Evolutionary conservation across 2,329 filamentous ascomycete genomes (phyloP).

Genomic region (Dactylella cylindrospora): DNA sequence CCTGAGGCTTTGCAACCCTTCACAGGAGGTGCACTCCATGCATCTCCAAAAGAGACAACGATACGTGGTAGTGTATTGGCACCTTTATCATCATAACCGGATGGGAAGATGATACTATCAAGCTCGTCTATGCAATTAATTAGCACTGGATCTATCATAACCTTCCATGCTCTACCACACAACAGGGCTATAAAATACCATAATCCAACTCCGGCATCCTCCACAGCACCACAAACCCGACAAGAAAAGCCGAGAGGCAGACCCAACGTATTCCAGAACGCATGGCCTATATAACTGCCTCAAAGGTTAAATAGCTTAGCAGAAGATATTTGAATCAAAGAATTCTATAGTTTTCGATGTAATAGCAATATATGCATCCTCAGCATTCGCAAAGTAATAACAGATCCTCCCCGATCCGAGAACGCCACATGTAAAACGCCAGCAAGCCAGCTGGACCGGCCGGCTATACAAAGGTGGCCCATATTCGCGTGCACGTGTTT

Average conservation of each 20-base stretch:
- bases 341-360: too few relatives aligned
- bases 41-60: constrained; percentile 4
- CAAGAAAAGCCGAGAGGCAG: background rate
- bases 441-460: too few relatives aligned
- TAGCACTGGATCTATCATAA: background rate
- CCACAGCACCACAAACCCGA: background rate
- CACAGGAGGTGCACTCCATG: background rate
- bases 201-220: background rate
- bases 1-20: too few relatives aligned
- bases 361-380: too few relatives aligned
- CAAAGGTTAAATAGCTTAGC: too few relatives aligned
- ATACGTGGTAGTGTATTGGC: background rate
- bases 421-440: too few relatives aligned
- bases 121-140: background rate
- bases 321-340: too few relatives aligned
- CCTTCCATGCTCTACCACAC: background rate
- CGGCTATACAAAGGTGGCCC: too few relatives aligned
- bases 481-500: too few relatives aligned
- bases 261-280: background rate
- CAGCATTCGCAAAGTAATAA: too few relatives aligned
- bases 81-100: background rate
- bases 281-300: background rate
- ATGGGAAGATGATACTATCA: background rate
- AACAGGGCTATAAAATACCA: background rate
- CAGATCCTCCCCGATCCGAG: too few relatives aligned